These are phyloP conservation scores for Crithidia bombi DNA, from an alignment of 208 protist genomes.

Conservation along the genomic window DNA sequence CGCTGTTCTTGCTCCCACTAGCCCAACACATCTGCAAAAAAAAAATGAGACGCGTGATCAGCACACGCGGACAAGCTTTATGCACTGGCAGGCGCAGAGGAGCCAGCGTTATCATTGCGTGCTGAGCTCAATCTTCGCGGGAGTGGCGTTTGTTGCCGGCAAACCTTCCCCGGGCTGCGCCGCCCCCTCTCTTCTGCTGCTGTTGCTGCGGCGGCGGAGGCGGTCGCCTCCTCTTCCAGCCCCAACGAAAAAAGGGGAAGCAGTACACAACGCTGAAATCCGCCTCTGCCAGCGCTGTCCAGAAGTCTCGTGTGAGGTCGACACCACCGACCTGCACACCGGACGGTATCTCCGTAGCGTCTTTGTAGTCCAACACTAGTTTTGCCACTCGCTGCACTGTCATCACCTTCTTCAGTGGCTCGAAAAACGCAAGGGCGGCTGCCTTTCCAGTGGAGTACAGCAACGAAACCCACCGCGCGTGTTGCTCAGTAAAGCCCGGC, in stretches of 20 bases:
- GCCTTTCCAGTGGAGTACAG: slow-evolving; percentile 58
- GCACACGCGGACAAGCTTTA: too few species aligned
- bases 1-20: too few species aligned
- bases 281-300: slow-evolving; percentile 59
- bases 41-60: too few species aligned
- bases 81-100: background rate
- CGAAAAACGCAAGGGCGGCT: slow-evolving; percentile 41
- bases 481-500: slow-evolving; percentile 64
- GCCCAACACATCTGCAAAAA: too few species aligned
- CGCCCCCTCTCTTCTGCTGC: background rate
- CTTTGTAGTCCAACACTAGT: slow-evolving; percentile 51
- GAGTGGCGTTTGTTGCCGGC: slow-evolving; percentile 23
- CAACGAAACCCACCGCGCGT: slow-evolving; percentile 71
- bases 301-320: slow-evolving; percentile 57
- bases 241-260: slow-evolving; percentile 61
- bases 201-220: background rate
- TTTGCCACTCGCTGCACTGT: slow-evolving; percentile 39
- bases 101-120: too few species aligned
- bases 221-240: slow-evolving; percentile 11
- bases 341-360: slow-evolving; percentile 39
- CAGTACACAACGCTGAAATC: slow-evolving; percentile 68
- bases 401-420: slow-evolving; percentile 50
- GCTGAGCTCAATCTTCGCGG: background rate
- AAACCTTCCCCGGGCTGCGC: background rate
- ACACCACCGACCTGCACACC: slow-evolving; percentile 43